These are phyloP conservation scores for Eucalyptus tenuipes DNA, from an alignment of 345 rosid species.

Conservation along the genomic window DNA sequence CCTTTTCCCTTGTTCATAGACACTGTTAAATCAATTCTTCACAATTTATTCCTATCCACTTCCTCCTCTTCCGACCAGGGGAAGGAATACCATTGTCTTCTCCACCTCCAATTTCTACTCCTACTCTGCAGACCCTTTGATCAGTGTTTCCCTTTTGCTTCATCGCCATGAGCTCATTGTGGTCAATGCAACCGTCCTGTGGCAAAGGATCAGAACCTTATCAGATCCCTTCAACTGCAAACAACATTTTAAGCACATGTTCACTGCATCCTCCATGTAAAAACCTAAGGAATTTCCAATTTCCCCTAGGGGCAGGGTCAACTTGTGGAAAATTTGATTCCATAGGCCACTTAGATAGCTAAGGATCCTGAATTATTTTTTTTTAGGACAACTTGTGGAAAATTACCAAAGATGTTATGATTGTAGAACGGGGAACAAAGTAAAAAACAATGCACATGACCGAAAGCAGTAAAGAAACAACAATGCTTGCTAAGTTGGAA, in stretches of 20 bases:
- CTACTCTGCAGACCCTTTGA: background rate
- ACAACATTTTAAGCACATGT: background rate
- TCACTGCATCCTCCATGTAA: background rate
- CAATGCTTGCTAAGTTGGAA: background rate
- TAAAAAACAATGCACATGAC: background rate
- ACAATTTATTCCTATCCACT: background rate
- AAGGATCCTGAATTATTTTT: background rate
- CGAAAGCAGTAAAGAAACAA: background rate
- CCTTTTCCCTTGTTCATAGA: background rate
- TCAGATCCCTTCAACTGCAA: background rate
- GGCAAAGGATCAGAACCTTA: background rate
- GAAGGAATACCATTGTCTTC: background rate
- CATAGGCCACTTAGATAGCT: background rate
- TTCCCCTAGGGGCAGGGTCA: background rate
- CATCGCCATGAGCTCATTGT: slow-evolving; percentile 50
- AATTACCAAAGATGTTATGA: background rate
- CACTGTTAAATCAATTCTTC: background rate
- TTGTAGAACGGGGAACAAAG: background rate
- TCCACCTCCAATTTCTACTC: background rate
- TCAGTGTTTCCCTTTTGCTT: slow-evolving; percentile 37
- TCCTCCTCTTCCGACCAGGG: background rate
- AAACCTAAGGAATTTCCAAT: background rate
- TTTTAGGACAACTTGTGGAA: background rate
- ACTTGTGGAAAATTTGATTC: background rate
- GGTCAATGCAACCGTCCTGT: slow-evolving; percentile 62